Base-by-base conservation (phyloP, 2,329 filamentous ascomycete species). In the Diaporthe sp. region DNA sequence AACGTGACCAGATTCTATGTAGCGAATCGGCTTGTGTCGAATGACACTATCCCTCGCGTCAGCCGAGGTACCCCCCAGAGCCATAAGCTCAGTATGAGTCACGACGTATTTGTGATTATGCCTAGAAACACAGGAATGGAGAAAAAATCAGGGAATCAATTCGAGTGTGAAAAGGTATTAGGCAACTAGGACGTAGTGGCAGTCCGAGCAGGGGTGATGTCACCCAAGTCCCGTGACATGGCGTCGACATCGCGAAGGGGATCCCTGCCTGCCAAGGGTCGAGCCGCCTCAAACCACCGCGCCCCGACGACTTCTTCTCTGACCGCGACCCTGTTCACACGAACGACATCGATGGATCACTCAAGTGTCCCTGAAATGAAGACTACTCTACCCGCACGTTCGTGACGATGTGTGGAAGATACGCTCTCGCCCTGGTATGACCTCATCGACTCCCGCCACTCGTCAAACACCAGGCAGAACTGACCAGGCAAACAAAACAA, bases 341-440 rank as follows among this genome's bases (percentile, higher is more conserved):
- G 13, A 28, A 22, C 65, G 17, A 3, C 4, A 39, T 39, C n/a
- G 10, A 55, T 55, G 49, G 13, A 13, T 15, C 15, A 55, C 15
- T 39, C 10, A 13, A 3, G 1, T 28, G 1, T 12, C 5, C 17
- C 1, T 53, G 65, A n/a, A 10, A 55, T 22, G 65, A 69, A 15
- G 10, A 25, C 5, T 19, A 19, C 22, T 1, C 17, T n/a, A 8
- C 12, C 1, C 1, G 2, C 5, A 13, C 31, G 17, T 46, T 7
- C 17, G 55, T 72, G 7, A 76, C 69, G 9, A 84, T 85, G 83
- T 85, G 83, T 49, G 83, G 84, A 74, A 80, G 78, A 82, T 84
- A 82, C 81, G 85, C 76, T 79, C 79, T 80, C 78, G 81, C 79
- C 78, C 80, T 81, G 83, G 84, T 82, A 84, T 81, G 79, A 25